Evolutionary conservation across 306 rosid genomes (phyloP).

Genomic region (Rosa rugosa): DNA sequence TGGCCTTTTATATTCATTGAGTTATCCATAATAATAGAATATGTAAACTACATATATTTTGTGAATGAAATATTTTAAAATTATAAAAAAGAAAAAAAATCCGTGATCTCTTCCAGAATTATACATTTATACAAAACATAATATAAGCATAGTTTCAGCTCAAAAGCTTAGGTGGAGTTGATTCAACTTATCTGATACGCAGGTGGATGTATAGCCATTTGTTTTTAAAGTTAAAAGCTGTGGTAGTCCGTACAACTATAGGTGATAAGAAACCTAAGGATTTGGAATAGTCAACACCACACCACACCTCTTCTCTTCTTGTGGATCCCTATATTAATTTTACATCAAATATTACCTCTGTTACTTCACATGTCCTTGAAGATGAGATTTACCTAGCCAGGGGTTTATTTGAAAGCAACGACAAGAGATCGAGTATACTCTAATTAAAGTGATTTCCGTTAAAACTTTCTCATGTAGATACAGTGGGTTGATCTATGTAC

Average conservation of each 20-base stretch:
- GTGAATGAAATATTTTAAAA: neutral
- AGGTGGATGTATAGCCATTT: neutral
- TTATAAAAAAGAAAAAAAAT: too few species aligned
- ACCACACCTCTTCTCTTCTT: neutral
- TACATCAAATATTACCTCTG: too few species aligned
- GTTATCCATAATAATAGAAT: neutral
- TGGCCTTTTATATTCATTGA: neutral
- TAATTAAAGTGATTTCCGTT: too few species aligned
- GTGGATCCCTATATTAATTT: neutral
- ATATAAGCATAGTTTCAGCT: neutral
- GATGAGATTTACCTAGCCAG: too few species aligned
- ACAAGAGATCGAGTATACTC: too few species aligned
- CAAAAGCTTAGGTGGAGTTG: neutral
- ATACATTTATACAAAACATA: neutral
- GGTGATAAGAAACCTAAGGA: neutral
- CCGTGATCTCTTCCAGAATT: neutral
- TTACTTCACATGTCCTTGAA: too few species aligned
- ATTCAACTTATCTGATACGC: slow-evolving; percentile 4
- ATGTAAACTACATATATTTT: neutral
- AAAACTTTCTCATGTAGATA: too few species aligned
- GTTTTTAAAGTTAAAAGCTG: neutral
- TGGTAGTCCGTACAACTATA: neutral
- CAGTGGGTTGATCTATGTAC: too few species aligned
- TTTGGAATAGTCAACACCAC: neutral
- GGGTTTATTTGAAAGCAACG: too few species aligned